Percentiles rank a stretch among this genome's conserved stretches.
Conservation (phyloP, 352 stramenopile genomes). For the Phytophthora kernoviae region DNA sequence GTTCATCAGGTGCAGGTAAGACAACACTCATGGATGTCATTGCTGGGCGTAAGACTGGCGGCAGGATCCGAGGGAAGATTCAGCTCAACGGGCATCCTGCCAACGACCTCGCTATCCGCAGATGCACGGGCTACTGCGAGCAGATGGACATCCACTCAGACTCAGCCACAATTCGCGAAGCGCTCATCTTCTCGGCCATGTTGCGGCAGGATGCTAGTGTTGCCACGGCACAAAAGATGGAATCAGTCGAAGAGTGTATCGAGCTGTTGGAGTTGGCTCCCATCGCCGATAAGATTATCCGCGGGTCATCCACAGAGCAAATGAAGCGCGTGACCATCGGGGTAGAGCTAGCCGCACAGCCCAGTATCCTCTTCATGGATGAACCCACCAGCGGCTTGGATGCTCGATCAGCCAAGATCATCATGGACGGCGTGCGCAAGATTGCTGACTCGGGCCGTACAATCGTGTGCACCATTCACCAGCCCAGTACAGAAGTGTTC, state of each 20-base stretch:
- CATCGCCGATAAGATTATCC: slow-evolving; percentile 65
- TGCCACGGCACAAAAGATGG: slow-evolving; percentile 38
- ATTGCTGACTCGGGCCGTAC: slow-evolving; percentile 76
- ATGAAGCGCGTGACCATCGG: slow-evolving; percentile 82
- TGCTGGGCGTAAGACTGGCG: slow-evolving; percentile 89
- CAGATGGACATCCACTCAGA: slow-evolving; percentile 92
- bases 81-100: slow-evolving; percentile 54
- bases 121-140: slow-evolving; percentile 64
- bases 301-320: slow-evolving; percentile 57
- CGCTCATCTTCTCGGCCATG: slow-evolving; percentile 90
- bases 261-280: slow-evolving; percentile 49
- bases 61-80: slow-evolving; percentile 75
- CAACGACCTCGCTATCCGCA: slow-evolving; percentile 51
- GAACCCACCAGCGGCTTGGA: slow-evolving; percentile 91
- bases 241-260: slow-evolving; percentile 57
- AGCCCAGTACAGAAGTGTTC: slow-evolving; percentile 91
- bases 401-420: slow-evolving; percentile 79
- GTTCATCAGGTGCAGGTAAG: slow-evolving; percentile 85
- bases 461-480: slow-evolving; percentile 93
- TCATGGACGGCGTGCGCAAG: slow-evolving; percentile 90
- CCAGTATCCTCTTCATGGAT: slow-evolving; percentile 89
- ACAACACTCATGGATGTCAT: slow-evolving; percentile 96
- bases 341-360: slow-evolving; percentile 89
- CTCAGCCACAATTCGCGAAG: slow-evolving; percentile 89
- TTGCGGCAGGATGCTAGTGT: slow-evolving; percentile 57